Percentiles rank a stretch among this genome's conserved stretches.
These are phyloP conservation scores for Heliamphora pulchella DNA, from an alignment of 179 eudicot genomes.

Conservation along the genomic window DNA sequence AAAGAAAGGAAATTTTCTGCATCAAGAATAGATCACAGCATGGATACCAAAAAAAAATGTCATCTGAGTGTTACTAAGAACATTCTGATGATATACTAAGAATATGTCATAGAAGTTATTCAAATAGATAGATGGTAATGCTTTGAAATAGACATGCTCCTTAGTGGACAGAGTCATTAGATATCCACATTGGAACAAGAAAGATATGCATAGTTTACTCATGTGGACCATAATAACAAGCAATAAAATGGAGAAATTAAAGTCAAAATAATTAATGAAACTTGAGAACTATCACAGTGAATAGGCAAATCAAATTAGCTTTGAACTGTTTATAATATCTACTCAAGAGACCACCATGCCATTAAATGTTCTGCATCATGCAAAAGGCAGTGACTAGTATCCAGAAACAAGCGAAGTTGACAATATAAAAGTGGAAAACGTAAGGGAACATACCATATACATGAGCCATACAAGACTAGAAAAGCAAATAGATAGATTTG, in stretches of 20 bases:
- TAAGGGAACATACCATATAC: neutral
- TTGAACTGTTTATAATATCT: neutral
- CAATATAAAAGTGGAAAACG: neutral
- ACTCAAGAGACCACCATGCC: neutral
- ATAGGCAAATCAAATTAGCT: neutral
- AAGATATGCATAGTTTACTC: neutral
- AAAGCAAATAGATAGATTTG: neutral
- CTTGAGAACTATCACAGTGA: neutral
- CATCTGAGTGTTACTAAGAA: neutral
- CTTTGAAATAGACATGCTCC: neutral
- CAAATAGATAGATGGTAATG: slow-evolving; percentile 2
- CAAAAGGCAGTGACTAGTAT: neutral
- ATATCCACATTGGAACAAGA: neutral
- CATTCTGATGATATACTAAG: neutral
- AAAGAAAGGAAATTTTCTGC: neutral
- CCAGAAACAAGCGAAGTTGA: neutral
- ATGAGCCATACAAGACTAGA: neutral
- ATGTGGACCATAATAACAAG: neutral
- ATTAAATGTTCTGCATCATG: neutral
- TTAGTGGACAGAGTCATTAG: neutral
- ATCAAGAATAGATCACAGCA: neutral
- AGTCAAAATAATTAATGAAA: neutral
- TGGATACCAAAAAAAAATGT: neutral
- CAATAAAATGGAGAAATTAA: neutral
- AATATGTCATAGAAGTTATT: neutral